Evolutionary conservation across 176 grass and related monocot species (phyloP), one percentile per base, ranked within the genome.

Genomic region (Aegilops umbellulata): DNA sequence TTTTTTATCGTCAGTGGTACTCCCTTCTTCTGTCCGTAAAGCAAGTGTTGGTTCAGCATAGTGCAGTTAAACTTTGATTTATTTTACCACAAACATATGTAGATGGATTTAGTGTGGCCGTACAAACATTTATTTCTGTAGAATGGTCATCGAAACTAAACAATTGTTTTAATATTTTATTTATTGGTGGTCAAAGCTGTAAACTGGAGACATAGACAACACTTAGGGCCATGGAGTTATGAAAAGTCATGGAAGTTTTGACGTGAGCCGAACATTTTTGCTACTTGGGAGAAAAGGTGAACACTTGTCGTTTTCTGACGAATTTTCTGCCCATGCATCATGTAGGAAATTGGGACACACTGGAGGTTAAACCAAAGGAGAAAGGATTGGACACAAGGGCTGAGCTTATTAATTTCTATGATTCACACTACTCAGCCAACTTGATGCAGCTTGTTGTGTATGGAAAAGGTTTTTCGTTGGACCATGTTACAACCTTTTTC

Each of bases 401-500:
- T 76, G 93, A 95, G 82, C 90, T 98, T 76, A 75, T 98, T 69
- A 98, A 95, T 79, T 98, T 98, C 87, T 98, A 98, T 47, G 86
- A 98, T 86, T 86, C 86, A 73, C 91, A 94, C 81, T 98, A 98
- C 85, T 98, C 96, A 76, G 96, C 96, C 24, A 98, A 98, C 77
- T 86, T 98, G 69, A 98, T 98, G 96, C 88, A 98, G 62, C 96
- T 98, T 82, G 96, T 88, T 77, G 92, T 98, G 57, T 98, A 98
- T 88, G 93, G 88, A 80, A 98, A 89, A 95, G 96, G 96, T 98
- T 76, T 75, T 85, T 73, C 15, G 63, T 82, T 60, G 64, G 67
- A 66, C 29, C 36, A 23, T 67, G 49, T 65, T 77, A 22, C 25
- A 39, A 65, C 39, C 47, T 61, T 61, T 66, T 86, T 20, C 31